phyloP scores from a whole-genome alignment of 2,329 filamentous ascomycete genomes.

The Botrytis deweyae region DNA sequence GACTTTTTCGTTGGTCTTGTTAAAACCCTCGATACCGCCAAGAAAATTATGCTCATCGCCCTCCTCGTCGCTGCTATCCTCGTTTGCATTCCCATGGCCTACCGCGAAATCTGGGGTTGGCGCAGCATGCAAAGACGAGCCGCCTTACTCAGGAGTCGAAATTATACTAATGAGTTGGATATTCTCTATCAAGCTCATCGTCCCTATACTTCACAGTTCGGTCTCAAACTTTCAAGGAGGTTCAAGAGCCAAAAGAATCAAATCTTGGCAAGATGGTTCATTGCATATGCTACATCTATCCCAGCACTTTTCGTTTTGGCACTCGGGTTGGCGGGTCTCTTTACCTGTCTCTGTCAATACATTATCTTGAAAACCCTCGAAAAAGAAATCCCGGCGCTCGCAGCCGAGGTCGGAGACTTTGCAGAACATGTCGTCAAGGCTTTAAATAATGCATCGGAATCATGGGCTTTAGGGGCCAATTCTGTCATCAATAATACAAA shows the following conservation, averaged over 20 bases:
- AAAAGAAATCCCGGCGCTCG: constrained; percentile 63
- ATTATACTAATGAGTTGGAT: constrained; percentile 74
- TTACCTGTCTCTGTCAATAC: constrained; percentile 67
- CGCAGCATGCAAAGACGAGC: constrained; percentile 69
- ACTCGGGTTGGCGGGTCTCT: constrained; percentile 64
- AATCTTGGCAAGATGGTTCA: constrained; percentile 62
- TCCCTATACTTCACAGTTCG: constrained; percentile 70
- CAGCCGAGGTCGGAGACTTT: constrained; percentile 63
- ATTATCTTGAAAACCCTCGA: constrained; percentile 62
- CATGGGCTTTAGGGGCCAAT: constrained; percentile 66
- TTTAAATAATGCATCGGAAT: constrained; percentile 62
- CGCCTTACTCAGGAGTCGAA: constrained; percentile 61
- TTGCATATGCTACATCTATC: constrained; percentile 67
- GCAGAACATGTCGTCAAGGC: constrained; percentile 61
- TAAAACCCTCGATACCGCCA: constrained; percentile 63
- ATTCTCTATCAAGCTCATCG: constrained; percentile 84
- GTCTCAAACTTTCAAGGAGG: constrained; percentile 66
- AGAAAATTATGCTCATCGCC: constrained; percentile 73
- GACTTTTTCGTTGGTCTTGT: constrained; percentile 78
- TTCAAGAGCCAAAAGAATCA: constrained; percentile 63
- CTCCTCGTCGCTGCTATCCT: constrained; percentile 69
- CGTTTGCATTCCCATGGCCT: constrained; percentile 76
- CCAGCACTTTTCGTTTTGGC: constrained; percentile 68
- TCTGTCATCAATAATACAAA: constrained; percentile 58
- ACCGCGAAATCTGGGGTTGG: constrained; percentile 76